A percentile compares a stretch with the other conserved stretches of the same genome.
Evolutionary conservation across 2,329 filamentous ascomycete species (phyloP).

Genomic region (Stachybotrys chlorohalonatus): DNA sequence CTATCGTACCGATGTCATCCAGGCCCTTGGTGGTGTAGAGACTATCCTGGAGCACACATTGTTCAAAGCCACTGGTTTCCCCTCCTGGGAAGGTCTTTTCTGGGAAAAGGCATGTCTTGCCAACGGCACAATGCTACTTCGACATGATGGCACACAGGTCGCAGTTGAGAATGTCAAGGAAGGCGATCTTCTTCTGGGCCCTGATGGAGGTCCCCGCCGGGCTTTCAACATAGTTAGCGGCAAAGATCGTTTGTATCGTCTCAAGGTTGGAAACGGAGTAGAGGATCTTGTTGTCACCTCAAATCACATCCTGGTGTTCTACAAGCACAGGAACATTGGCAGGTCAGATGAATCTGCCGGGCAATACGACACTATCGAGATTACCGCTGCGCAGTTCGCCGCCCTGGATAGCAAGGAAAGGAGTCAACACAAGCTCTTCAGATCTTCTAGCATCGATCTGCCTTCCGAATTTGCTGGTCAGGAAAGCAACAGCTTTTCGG

Average conservation of each 20-base stretch:
- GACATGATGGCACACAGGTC: constrained; percentile 32
- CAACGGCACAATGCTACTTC: constrained; percentile 32
- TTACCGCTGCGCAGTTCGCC: constrained; percentile 36
- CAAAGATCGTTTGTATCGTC: constrained; percentile 36
- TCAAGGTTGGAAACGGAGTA: constrained; percentile 27
- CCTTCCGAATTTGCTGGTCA: constrained; percentile 6
- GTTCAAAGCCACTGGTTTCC: constrained; percentile 95
- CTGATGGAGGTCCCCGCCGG: constrained; percentile 35
- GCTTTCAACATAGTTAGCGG: constrained; percentile 41
- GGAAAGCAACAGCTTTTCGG: constrained; percentile 14
- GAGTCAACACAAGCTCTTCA: constrained; percentile 24
- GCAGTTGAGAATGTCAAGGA: constrained; percentile 39
- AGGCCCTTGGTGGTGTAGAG: constrained; percentile 91
- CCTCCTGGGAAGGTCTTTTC: constrained; percentile 93
- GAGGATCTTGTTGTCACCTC: constrained; percentile 41
- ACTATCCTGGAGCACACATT: constrained; percentile 95
- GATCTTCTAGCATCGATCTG: constrained; percentile 19
- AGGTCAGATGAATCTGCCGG: constrained; percentile 7
- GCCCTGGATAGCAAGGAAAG: constrained; percentile 25
- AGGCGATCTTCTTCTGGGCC: constrained; percentile 38
- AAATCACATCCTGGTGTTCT: constrained; percentile 38
- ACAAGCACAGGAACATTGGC: constrained; percentile 19
- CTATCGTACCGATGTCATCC: constrained; percentile 94
- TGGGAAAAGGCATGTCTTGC: constrained; percentile 60
- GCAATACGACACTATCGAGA: constrained; percentile 31